These are phyloP conservation scores for Trypanosoma grayi DNA, from an alignment of 208 protist genomes.

Conservation along the genomic window DNA sequence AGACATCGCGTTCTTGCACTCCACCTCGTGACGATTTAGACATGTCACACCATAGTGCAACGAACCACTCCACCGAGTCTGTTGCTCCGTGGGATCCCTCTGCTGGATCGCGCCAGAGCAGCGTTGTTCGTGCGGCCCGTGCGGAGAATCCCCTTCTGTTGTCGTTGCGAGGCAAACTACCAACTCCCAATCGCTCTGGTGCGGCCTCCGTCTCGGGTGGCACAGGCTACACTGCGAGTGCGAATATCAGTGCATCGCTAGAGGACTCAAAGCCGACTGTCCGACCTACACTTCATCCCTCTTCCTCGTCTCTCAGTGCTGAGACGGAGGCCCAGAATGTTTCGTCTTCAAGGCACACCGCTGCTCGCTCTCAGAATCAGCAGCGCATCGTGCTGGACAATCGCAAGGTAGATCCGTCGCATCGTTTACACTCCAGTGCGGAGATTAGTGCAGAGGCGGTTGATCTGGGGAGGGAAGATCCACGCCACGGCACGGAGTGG, in stretches of 20 bases:
- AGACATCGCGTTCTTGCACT: slow-evolving; percentile 62
- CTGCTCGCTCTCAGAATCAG: background rate
- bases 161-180: slow-evolving; percentile 28
- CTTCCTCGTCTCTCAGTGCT: slow-evolving; percentile 13
- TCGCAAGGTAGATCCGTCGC: slow-evolving; percentile 6
- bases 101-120: slow-evolving; percentile 32
- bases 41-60: slow-evolving; percentile 26
- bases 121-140: slow-evolving; percentile 30
- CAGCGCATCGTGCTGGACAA: slow-evolving; percentile 16
- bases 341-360: slow-evolving; percentile 11
- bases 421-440: background rate
- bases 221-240: slow-evolving; percentile 19
- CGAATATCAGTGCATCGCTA: slow-evolving; percentile 16
- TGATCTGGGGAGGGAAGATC: background rate
- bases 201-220: slow-evolving; percentile 11
- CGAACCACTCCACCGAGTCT: slow-evolving; percentile 64
- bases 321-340: slow-evolving; percentile 23
- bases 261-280: slow-evolving; percentile 12
- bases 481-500: slow-evolving; percentile 21
- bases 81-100: slow-evolving; percentile 63
- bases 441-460: background rate
- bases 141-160: slow-evolving; percentile 71
- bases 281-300: slow-evolving; percentile 8
- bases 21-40: slow-evolving; percentile 51
- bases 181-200: slow-evolving; percentile 28